Evolutionary conservation across 2,329 filamentous ascomycete genomes (phyloP).

Genomic region (Claviceps humidiphila): DNA sequence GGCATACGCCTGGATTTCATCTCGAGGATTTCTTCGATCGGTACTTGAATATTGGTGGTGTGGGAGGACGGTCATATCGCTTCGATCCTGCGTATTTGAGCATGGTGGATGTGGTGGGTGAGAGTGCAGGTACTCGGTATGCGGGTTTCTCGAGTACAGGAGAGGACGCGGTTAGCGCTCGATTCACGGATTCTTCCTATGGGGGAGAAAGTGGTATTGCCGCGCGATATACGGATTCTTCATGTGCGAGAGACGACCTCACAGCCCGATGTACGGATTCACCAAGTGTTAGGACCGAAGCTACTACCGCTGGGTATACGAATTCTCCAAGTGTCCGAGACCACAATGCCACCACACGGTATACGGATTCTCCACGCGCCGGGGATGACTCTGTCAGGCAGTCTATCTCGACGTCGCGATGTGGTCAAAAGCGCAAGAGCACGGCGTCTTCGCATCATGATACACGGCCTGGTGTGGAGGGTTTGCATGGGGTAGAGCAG

Average conservation of each 20-base stretch:
- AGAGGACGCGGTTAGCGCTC: constrained; percentile 27
- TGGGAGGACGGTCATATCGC: constrained; percentile 43
- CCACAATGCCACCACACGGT: constrained; percentile 31
- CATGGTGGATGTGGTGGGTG: constrained; percentile 51
- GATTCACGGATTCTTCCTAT: constrained; percentile 35
- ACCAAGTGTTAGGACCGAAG: constrained; percentile 27
- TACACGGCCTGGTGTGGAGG: background rate
- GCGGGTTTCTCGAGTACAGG: constrained; percentile 35
- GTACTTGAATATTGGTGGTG: constrained; percentile 46
- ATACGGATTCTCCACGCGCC: constrained; percentile 35
- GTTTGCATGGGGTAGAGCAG: background rate
- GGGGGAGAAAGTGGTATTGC: constrained; percentile 9
- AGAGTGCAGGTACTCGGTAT: constrained; percentile 45
- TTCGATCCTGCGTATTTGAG: constrained; percentile 67
- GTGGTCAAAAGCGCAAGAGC: constrained; percentile 33
- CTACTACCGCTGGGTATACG: no score
- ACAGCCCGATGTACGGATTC: constrained; percentile 40
- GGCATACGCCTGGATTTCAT: constrained; percentile 69
- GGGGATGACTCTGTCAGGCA: constrained; percentile 18
- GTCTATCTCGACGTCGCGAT: constrained; percentile 11
- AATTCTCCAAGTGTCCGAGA: no score
- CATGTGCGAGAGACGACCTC: constrained; percentile 25
- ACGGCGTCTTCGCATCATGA: constrained; percentile 12
- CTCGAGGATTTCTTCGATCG: constrained; percentile 80
- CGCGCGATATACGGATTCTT: constrained; percentile 41